Base-by-base conservation (phyloP, 2,329 filamentous ascomycete species). In the Bertia moriformis region DNA sequence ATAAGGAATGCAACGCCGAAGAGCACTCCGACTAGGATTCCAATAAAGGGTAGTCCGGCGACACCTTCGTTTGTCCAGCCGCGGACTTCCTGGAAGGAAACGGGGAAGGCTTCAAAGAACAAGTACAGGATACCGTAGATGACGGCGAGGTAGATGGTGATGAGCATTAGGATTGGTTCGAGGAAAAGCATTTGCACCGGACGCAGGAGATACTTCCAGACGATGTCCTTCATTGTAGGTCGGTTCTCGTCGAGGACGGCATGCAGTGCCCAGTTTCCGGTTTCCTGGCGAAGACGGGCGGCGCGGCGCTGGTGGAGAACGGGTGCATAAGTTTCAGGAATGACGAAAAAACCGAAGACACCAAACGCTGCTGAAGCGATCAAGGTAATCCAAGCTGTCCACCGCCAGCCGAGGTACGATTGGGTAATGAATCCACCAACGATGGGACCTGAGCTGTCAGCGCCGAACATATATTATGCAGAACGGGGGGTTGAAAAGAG, bases 301-400 rank as follows among this genome's bases (percentile, higher is more conserved):
- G 70, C 70, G 35, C 63, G 61, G 1, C 49, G 47, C 41, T 65
- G 55, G 3, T 73, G 56, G 14, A 75, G 49, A 1, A 62, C 58
- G 0, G 63, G 60, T 0, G 52, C 58, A 19, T 61, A 69, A 0
- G 68, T 66, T 48, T 74, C 69, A 0, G 63, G 66, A 3, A 71
- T 51, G 13, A 63, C 45, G 27, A 67, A 42, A n/a, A 67, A 42
- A 0, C 56, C 62, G n/a, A 69, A 41, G 3, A 53, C 39, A 2
- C 57, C 58, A 42, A 68, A 61, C 5, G 61, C 46, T 12, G 51
- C 51, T 0, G 55, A 54, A 48, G 67, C 58, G 39, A 73, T 71
- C 36, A 65, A 47, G 0, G 66, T 69, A 18, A 73, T 59, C 55
- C 67, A 74, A n/a, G 60, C 60, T 0, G 67, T 73, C 67, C 69